These are phyloP conservation scores for Uronychia binucleata DNA, from an alignment of 73 alveolate species.

Conservation along the genomic window DNA sequence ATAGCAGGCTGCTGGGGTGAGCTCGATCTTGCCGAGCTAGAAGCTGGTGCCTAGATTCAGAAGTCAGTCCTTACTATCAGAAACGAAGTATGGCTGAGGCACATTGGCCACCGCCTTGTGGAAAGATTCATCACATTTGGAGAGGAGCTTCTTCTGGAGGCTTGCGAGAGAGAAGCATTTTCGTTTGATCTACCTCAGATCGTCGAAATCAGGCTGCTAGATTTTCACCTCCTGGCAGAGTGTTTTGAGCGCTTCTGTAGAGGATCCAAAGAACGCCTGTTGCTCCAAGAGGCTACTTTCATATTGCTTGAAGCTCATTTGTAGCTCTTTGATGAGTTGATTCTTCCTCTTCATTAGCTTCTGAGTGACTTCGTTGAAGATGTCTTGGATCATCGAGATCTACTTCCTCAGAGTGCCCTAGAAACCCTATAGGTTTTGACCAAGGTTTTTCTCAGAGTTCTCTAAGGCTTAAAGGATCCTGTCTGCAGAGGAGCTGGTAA, in stretches of 20 bases:
- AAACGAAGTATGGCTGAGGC: too few species aligned
- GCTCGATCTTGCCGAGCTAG: too few species aligned
- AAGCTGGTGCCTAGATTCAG: too few species aligned
- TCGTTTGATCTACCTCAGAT: slow-evolving; percentile 7
- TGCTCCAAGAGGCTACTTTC: neutral
- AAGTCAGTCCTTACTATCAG: too few species aligned
- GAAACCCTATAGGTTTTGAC: neutral
- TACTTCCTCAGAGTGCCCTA: too few species aligned
- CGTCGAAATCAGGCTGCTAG: slow-evolving; percentile 2
- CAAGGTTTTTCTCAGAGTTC: neutral
- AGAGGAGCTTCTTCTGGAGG: too few species aligned
- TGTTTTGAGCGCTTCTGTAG: neutral
- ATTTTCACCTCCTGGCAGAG: slow-evolving; percentile 1
- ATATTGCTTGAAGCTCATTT: neutral
- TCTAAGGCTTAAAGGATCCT: neutral
- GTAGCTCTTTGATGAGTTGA: neutral
- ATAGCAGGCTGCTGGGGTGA: too few species aligned
- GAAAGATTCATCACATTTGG: too few species aligned
- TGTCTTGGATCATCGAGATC: neutral
- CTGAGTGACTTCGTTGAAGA: neutral
- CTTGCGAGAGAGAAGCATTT: too few species aligned
- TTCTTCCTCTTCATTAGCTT: neutral
- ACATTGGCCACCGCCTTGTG: too few species aligned
- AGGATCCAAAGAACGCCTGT: neutral
- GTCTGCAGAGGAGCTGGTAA: neutral